Percentiles rank a stretch among this genome's conserved stretches.
Evolutionary conservation across 208 protist genomes (phyloP).

Genomic region (Porcisia hertigi): DNA sequence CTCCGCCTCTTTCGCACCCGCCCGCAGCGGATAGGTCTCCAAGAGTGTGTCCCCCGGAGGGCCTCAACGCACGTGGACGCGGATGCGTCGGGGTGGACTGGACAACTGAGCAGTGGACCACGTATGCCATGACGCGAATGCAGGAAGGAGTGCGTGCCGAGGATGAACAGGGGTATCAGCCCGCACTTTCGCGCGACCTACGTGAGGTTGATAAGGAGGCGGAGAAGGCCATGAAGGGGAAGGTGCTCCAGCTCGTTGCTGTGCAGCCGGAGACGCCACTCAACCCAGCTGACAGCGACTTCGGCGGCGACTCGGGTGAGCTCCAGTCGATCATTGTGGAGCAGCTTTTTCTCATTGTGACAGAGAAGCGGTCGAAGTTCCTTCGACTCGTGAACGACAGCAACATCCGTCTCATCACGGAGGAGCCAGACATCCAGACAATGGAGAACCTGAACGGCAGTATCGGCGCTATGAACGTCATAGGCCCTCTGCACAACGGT

Average conservation of each 20-base stretch:
- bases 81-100: background rate
- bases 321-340: constrained; percentile 86
- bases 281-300: constrained; percentile 79
- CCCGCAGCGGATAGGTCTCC: background rate
- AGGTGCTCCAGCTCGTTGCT: constrained; percentile 67
- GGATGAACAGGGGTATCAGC: background rate
- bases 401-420: constrained; percentile 75
- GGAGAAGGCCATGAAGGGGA: constrained; percentile 65
- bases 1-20: background rate
- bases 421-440: constrained; percentile 30
- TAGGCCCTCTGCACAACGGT: constrained; percentile 13
- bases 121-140: constrained; percentile 28
- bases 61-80: background rate
- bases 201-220: constrained; percentile 64
- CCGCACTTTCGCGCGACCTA: constrained; percentile 35
- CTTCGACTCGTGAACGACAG: constrained; percentile 80
- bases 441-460: constrained; percentile 10
- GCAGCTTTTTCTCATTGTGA: constrained; percentile 75
- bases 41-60: background rate
- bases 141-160: constrained; percentile 16
- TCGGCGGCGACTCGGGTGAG: constrained; percentile 65
- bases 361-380: constrained; percentile 67
- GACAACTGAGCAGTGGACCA: constrained; percentile 26
- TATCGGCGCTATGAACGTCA: constrained; percentile 16
- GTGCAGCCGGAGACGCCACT: constrained; percentile 37